Evolutionary conservation across 2,329 filamentous ascomycete genomes (phyloP), one percentile per base, ranked within the genome.

Genomic region (Monosporascus sp.): DNA sequence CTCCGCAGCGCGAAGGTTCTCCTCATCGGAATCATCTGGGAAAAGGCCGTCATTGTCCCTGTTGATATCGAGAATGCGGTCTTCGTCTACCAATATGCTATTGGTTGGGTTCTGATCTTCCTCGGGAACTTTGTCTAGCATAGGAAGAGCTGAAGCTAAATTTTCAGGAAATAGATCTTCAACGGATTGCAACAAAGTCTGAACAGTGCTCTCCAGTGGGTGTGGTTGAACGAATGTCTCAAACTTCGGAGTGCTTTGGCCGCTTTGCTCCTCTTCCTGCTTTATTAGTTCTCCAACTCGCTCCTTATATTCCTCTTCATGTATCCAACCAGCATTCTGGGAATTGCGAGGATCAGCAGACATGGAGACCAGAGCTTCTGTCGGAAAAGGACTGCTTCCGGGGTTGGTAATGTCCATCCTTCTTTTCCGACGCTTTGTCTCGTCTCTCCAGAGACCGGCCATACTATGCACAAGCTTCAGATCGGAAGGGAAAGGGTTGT

Each of bases 381-480:
- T 76, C 2, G 88, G 84, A 58, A 96, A 96, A 0, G 90, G 89
- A 56, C 82, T 93, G 62, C 83, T 89, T 5, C 78, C 82, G 34
- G 83, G 78, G 57, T 83, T 77, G 6, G 72, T 72, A 47, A 86
- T 75, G 2, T 83, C 81, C 80, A 93, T 86, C 46, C 81, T 82
- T 47, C 81, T 77, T 68, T 89, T 93, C 34, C 92, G 82, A 45
- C 92, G 82, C 54, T 84, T 84, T 0, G 87, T 90, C 69, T 97
- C 94, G 61, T 96, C 90, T 65, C 85, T 85, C 94, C 94, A 99
- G 3, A 99, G 72, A 1, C 89, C 88, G 51, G 90, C 91, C 89
- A 99, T 93, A 58, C 94, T 99, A 64, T 90, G 85, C 5, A 99
- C 92, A 11, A 96, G 78, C 65, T 95, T 96, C 65, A 92, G 76